These are phyloP conservation scores for Amauroascus verrucosus DNA, from an alignment of 2,329 filamentous ascomycete species.

Conservation along the genomic window DNA sequence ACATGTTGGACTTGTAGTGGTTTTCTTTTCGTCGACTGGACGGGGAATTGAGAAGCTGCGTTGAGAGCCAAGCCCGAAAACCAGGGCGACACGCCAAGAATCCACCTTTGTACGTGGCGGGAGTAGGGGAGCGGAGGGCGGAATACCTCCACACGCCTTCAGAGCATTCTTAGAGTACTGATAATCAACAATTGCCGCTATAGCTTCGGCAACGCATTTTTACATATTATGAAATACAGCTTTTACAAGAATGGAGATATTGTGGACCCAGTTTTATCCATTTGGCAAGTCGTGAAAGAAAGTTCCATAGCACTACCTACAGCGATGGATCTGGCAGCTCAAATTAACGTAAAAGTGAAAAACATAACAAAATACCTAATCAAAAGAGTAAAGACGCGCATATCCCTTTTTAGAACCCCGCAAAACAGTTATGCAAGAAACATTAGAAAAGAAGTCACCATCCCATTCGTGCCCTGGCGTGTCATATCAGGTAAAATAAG, in stretches of 20 bases:
- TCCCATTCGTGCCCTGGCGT: conserved; percentile 8
- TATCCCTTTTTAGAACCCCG: conserved; percentile 12
- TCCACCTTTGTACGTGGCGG: no score
- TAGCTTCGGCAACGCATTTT: no score
- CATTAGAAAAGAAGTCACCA: conserved; percentile 9
- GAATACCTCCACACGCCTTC: no score
- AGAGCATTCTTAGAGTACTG: no score
- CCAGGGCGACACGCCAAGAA: background rate
- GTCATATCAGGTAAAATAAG: conserved; percentile 8
- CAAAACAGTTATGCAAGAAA: conserved; percentile 11
- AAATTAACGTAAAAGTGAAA: background rate
- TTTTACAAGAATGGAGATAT: background rate
- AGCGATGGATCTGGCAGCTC: conserved; percentile 8
- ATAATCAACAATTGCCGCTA: no score
- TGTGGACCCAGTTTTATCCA: background rate
- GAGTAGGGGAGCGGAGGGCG: background rate
- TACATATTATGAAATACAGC: background rate
- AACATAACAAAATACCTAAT: conserved; percentile 6
- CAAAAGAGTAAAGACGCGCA: conserved; percentile 6
- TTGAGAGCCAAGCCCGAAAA: background rate
- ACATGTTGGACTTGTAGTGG: background rate
- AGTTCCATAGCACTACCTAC: conserved; percentile 6
- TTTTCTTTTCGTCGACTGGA: background rate
- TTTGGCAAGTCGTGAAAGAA: conserved; percentile 6
- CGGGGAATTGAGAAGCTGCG: background rate